These are phyloP conservation scores for Elsinoe necatrix DNA, from an alignment of 2,329 filamentous ascomycete species.

Conservation along the genomic window DNA sequence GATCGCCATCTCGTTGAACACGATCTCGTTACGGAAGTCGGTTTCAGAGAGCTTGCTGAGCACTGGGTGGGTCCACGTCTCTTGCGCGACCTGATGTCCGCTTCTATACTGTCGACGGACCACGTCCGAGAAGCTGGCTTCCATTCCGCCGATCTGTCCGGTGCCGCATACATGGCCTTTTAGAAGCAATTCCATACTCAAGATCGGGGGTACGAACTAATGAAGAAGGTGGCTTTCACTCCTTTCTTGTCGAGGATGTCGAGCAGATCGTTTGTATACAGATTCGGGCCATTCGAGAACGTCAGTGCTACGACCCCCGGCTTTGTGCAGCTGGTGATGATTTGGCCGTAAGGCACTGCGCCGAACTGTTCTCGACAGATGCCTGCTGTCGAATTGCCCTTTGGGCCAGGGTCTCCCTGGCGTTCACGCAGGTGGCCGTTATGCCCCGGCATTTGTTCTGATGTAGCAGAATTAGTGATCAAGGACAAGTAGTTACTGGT, in stretches of 20 bases:
- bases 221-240: slow-evolving; percentile 76
- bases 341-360: neutral
- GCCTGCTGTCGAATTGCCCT: neutral
- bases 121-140: neutral
- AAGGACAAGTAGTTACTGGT: too few relatives aligned
- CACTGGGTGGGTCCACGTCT: slow-evolving; percentile 12
- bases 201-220: slow-evolving; percentile 65
- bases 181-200: too few relatives aligned
- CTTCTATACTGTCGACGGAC: slow-evolving; percentile 1
- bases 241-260: slow-evolving; percentile 54
- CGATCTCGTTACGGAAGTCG: slow-evolving; percentile 9
- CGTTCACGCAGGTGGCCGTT: too few relatives aligned
- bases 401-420: too few relatives aligned
- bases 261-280: slow-evolving; percentile 62
- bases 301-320: slow-evolving; percentile 63
- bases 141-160: neutral
- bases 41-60: neutral
- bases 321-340: slow-evolving; percentile 11
- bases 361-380: neutral
- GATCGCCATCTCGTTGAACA: slow-evolving; percentile 8
- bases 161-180: too few relatives aligned
- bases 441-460: too few relatives aligned
- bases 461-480: too few relatives aligned
- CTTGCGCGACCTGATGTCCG: slow-evolving; percentile 15
- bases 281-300: slow-evolving; percentile 76